phyloP scores from a whole-genome alignment of 805 yeast species.

The Dipodascopsis tothii region DNA sequence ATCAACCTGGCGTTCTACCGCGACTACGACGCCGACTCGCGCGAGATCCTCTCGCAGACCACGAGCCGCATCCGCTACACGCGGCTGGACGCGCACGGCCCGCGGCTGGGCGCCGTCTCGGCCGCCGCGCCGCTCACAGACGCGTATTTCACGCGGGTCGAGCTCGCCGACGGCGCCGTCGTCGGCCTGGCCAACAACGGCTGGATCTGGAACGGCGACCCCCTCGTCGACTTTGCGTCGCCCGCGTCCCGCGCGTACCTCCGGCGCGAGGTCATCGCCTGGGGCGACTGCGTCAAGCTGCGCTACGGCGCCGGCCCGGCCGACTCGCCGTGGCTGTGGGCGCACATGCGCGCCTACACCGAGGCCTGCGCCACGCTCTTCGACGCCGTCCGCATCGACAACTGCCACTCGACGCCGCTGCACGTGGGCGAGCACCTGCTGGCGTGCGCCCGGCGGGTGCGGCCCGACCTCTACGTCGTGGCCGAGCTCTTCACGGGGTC shows the following conservation, averaged over 20 bases:
- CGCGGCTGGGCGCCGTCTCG: constrained; percentile 62
- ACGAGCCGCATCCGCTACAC: constrained; percentile 68
- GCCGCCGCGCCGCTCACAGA: constrained; percentile 61
- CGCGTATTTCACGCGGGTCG: constrained; percentile 81
- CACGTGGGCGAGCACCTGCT: constrained; percentile 86
- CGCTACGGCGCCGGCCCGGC: constrained; percentile 70
- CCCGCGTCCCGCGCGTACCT: constrained; percentile 68
- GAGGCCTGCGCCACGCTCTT: constrained; percentile 63
- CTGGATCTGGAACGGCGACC: constrained; percentile 98
- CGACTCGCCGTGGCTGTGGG: constrained; percentile 88
- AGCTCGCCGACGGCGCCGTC: constrained; percentile 40
- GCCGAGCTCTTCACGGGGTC: constrained; percentile 93
- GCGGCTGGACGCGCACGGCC: constrained; percentile 76
- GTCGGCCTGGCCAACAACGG: constrained; percentile 79
- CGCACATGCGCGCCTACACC: constrained; percentile 73
- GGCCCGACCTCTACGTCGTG: constrained; percentile 83
- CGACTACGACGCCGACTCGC: constrained; percentile 66
- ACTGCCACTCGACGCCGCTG: constrained; percentile 92
- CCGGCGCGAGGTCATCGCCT: constrained; percentile 85
- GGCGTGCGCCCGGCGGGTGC: constrained; percentile 77
- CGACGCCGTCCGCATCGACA: constrained; percentile 86
- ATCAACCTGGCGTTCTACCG: constrained; percentile 66
- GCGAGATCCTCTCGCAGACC: constrained; percentile 58
- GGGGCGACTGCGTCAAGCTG: constrained; percentile 96
- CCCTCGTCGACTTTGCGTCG: constrained; percentile 88